Evolutionary conservation across 768 basidiomycete species (phyloP), one percentile per base, ranked within the genome.

Genomic region (Leccinum sublutescens): DNA sequence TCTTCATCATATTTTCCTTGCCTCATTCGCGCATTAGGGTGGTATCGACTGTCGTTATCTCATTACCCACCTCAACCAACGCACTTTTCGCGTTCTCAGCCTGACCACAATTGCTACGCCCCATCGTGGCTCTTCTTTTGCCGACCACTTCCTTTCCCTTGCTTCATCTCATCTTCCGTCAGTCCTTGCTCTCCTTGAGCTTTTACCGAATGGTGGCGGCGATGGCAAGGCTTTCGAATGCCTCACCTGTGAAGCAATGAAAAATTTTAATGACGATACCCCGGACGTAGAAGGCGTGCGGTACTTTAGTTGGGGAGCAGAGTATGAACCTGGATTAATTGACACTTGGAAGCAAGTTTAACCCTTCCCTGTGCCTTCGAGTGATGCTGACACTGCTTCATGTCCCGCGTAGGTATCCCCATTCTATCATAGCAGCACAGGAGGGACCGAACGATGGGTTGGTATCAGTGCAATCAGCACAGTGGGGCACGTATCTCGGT

Each of bases 401-500:
- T 19, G 11, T 55, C 4, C 6, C 25, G 49, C 25, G 5, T 38
- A 74, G 75, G 68, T 89, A 85, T 79, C 85, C 91, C 1, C 91
- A 94, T 68, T 84, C 85, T 7, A 86, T 96, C 29, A 88, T 95
- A 49, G 72, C 87, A 19, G 86, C 89, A 66, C 88, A 89, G 68
- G 94, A 97, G 75, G 96, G 95, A 17, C 85, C 91, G 33, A 97
- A 98, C 67, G 94, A 98, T 71, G 97, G 97, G 1, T 81, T 99
- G 50, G 96, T 99, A 50, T 89, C 88, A 50, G 85, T 96, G 48
- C 78, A 87, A 60, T 93, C 92, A 5, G 86, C 94, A 3, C 85
- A 87, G 79, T 96, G 95, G 94, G 97, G 97, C 38, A 93, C 88
- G 17, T 98, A 98, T 70, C 82, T 93, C 53, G 97, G 95, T n/a